phyloP scores from a whole-genome alignment of 2,329 filamentous ascomycete species.

The Diaporthe velutina region DNA sequence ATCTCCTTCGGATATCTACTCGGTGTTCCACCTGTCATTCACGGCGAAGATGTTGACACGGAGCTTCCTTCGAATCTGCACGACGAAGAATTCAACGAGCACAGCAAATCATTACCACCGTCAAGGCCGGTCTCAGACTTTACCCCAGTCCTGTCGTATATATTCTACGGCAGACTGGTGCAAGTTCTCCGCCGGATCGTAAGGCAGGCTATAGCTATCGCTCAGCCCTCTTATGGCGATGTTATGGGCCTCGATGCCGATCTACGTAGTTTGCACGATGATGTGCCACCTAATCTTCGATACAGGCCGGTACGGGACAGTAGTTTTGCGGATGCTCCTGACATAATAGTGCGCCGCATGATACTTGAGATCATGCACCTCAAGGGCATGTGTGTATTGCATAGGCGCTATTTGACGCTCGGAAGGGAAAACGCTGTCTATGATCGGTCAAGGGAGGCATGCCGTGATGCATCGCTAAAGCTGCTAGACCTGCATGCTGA shows the following conservation, averaged over 20 bases:
- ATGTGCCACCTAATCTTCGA: slow-evolving; percentile 49
- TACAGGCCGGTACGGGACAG: slow-evolving; percentile 40
- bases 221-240: slow-evolving; percentile 51
- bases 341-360: slow-evolving; percentile 54
- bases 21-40: slow-evolving; percentile 58
- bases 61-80: slow-evolving; percentile 58
- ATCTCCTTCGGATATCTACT: slow-evolving; percentile 37
- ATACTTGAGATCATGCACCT: slow-evolving; percentile 56
- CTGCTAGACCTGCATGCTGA: slow-evolving; percentile 62
- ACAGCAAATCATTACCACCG: slow-evolving; percentile 54
- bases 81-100: slow-evolving; percentile 66
- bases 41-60: slow-evolving; percentile 61
- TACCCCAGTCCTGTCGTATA: slow-evolving; percentile 58
- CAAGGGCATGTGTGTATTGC: slow-evolving; percentile 63
- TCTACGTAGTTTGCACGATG: slow-evolving; percentile 49
- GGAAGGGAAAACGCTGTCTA: slow-evolving; percentile 54
- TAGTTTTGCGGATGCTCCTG: slow-evolving; percentile 53
- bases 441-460: slow-evolving; percentile 55
- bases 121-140: slow-evolving; percentile 56
- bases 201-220: slow-evolving; percentile 54
- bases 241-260: slow-evolving; percentile 52
- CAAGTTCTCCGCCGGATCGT: slow-evolving; percentile 59
- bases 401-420: slow-evolving; percentile 60
- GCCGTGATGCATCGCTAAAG: slow-evolving; percentile 57
- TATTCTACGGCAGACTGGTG: slow-evolving; percentile 58